These are phyloP conservation scores for Coemansia sp. DNA, from an alignment of 192 early-diverging fungal genomes.

Conservation along the genomic window DNA sequence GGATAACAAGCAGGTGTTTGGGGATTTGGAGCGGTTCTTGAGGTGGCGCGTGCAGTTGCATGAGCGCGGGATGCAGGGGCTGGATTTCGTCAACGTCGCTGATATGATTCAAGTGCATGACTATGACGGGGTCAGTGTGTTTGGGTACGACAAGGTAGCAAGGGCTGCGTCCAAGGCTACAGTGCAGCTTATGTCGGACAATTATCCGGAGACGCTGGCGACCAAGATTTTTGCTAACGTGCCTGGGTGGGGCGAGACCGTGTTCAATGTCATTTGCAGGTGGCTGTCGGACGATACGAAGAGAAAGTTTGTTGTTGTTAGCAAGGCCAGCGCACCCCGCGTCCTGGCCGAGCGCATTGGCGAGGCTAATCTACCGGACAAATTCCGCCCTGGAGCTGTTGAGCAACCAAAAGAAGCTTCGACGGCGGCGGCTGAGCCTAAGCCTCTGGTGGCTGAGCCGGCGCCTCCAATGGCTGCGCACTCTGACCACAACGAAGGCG, in stretches of 20 bases:
- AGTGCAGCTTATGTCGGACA: constrained; percentile 60
- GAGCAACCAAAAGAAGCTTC: not conserved
- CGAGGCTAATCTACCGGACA: constrained; percentile 36
- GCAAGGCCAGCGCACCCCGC: constrained; percentile 37
- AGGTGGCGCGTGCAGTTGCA: constrained; percentile 65
- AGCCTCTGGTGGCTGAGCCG: not conserved
- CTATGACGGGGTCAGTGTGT: constrained; percentile 55
- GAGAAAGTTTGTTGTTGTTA: constrained; percentile 61
- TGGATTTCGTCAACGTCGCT: constrained; percentile 60
- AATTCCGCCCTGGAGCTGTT: constrained; percentile 10
- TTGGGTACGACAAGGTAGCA: constrained; percentile 53
- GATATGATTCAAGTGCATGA: constrained; percentile 64
- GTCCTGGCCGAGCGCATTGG: constrained; percentile 44
- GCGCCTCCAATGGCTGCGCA: constrained; percentile 20
- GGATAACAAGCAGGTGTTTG: constrained; percentile 58
- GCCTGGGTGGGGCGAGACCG: constrained; percentile 60
- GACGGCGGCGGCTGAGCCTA: not conserved
- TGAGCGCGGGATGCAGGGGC: constrained; percentile 55
- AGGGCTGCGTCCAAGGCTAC: constrained; percentile 56
- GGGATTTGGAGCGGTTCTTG: constrained; percentile 56
- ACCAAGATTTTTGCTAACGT: constrained; percentile 63
- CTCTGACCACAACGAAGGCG: constrained; percentile 16
- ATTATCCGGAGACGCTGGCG: constrained; percentile 64
- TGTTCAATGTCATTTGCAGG: constrained; percentile 58
- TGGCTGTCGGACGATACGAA: constrained; percentile 60